Evolutionary conservation across 139 green algal genomes (phyloP).

Genomic region (Chloropicon primus): DNA sequence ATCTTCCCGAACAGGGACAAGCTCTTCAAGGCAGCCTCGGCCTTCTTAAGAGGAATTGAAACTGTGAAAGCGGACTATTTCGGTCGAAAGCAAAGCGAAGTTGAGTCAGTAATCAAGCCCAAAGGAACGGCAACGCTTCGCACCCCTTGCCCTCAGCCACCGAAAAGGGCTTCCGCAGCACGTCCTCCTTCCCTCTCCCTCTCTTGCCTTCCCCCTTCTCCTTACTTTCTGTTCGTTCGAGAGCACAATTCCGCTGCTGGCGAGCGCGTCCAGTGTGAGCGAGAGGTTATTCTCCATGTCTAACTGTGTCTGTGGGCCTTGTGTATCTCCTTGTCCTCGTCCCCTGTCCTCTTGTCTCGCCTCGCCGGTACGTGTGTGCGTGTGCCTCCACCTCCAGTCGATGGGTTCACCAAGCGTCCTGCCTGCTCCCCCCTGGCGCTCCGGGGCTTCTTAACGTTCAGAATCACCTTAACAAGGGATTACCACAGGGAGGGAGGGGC

Average conservation of each 20-base stretch:
- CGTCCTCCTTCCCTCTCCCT: too few relatives aligned
- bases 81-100: not conserved
- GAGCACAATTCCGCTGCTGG: slow-evolving; percentile 37
- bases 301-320: not conserved
- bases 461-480: too few relatives aligned
- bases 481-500: too few relatives aligned
- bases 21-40: slow-evolving; percentile 34
- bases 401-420: too few relatives aligned
- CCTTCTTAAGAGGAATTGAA: slow-evolving; percentile 46
- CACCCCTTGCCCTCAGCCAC: not conserved
- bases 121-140: slow-evolving; percentile 1
- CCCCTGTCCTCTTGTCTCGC: too few relatives aligned
- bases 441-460: too few relatives aligned
- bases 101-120: not conserved
- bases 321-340: not conserved
- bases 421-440: too few relatives aligned
- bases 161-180: not conserved
- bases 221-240: slow-evolving; percentile 36
- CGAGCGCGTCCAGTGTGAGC: slow-evolving; percentile 45
- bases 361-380: too few relatives aligned
- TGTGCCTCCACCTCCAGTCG: too few relatives aligned
- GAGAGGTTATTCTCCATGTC: slow-evolving; percentile 39
- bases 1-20: slow-evolving; percentile 45
- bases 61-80: slow-evolving; percentile 47
- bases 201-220: not conserved